Conservation (phyloP, 1,139 yeast genomes). For the Diutina catenulata region DNA sequence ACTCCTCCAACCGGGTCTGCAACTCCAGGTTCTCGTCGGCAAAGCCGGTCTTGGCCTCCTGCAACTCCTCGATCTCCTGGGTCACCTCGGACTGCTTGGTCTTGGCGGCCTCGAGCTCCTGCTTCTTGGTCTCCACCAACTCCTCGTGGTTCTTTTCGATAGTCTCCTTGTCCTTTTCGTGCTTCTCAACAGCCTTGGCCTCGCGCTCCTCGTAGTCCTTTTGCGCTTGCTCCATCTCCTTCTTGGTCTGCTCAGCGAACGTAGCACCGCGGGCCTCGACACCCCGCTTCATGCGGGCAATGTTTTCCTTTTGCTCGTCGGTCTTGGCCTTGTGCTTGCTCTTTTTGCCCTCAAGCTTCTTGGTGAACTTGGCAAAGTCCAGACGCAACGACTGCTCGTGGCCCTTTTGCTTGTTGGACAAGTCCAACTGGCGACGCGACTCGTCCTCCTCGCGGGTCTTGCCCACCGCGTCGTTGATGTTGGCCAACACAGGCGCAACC, state of each 20-base stretch:
- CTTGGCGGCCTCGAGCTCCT: constrained; percentile 39
- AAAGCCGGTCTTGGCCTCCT: constrained; percentile 29
- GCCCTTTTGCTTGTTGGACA: constrained; percentile 24
- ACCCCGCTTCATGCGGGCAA: constrained; percentile 22
- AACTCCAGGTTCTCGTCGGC: constrained; percentile 5
- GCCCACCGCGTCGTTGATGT: constrained; percentile 38
- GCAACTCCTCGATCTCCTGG: constrained; percentile 32
- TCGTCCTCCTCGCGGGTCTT: constrained; percentile 37
- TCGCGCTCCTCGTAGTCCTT: constrained; percentile 36
- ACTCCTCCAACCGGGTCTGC: background rate
- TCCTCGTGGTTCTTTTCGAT: constrained; percentile 34
- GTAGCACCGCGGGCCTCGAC: constrained; percentile 19
- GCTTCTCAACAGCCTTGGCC: constrained; percentile 34
- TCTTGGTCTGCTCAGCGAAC: constrained; percentile 27
- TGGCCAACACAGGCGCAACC: constrained; percentile 43
- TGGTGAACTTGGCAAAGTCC: constrained; percentile 24
- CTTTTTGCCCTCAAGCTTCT: background rate
- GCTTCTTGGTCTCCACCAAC: constrained; percentile 34
- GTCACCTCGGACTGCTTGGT: constrained; percentile 34
- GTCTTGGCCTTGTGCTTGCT: constrained; percentile 15
- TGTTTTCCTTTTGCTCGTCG: constrained; percentile 29
- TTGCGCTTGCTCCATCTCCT: constrained; percentile 35
- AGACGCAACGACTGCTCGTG: constrained; percentile 34
- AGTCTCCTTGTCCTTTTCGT: constrained; percentile 32
- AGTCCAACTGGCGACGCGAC: constrained; percentile 29